A percentile compares a stretch with the other conserved stretches of the same genome.
phyloP scores from a whole-genome alignment of 1,284 basidiomycete genomes.

The Cerrena zonata region DNA sequence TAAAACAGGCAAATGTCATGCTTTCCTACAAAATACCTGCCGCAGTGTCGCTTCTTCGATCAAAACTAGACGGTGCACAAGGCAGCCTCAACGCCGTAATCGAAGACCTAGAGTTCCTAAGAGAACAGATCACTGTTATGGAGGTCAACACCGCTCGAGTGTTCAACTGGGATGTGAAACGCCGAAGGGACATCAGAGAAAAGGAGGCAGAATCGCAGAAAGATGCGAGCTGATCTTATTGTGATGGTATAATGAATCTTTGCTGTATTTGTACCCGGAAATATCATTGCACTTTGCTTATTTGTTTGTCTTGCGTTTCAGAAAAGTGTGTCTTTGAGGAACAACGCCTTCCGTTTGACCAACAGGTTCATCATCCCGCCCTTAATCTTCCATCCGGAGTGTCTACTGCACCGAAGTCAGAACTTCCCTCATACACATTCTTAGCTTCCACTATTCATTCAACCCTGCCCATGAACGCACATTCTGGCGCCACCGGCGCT shows the following conservation, averaged over 20 bases:
- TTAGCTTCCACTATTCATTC: too few relatives aligned
- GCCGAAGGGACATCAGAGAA: slow-evolving; percentile 59
- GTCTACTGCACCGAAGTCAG: too few relatives aligned
- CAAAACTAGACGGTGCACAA: slow-evolving; percentile 78
- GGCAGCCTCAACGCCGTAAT: slow-evolving; percentile 63
- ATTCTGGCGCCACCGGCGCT: too few relatives aligned
- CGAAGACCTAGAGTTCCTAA: slow-evolving; percentile 88
- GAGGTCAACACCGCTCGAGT: slow-evolving; percentile 96
- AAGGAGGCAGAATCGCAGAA: slow-evolving; percentile 29
- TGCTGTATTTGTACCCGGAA: not conserved
- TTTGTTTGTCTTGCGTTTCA: not conserved
- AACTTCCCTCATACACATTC: too few relatives aligned
- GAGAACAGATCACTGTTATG: slow-evolving; percentile 96
- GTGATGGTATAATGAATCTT: not conserved
- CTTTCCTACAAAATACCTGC: slow-evolving; percentile 85
- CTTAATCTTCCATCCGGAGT: too few relatives aligned
- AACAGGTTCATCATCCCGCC: too few relatives aligned
- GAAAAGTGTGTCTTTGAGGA: too few relatives aligned
- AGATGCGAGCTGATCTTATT: not conserved
- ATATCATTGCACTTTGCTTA: not conserved
- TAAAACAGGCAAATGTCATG: slow-evolving; percentile 91
- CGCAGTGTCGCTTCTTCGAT: slow-evolving; percentile 71
- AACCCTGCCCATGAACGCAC: too few relatives aligned
- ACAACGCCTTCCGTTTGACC: too few relatives aligned
- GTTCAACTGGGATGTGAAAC: slow-evolving; percentile 94